Evolutionary conservation across 805 yeast genomes (phyloP).

Genomic region (Saccharomycopsis sp.): DNA sequence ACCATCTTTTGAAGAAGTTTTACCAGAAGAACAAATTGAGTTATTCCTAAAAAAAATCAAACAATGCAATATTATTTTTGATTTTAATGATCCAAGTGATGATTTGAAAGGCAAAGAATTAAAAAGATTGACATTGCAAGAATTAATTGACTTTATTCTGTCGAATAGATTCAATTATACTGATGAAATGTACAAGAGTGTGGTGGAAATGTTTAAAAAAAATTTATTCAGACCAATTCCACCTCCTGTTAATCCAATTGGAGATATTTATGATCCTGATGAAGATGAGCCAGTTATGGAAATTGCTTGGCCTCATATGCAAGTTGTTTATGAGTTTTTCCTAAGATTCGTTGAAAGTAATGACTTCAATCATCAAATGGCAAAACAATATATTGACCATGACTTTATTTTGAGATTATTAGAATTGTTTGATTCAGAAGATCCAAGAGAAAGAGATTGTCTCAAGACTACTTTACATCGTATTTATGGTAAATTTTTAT

Average conservation of each 20-base stretch:
- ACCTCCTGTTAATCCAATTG: slow-evolving; percentile 95
- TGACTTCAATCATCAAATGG: slow-evolving; percentile 86
- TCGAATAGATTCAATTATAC: slow-evolving; percentile 77
- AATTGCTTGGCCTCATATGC: slow-evolving; percentile 99
- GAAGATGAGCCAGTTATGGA: slow-evolving; percentile 97
- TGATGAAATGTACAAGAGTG: slow-evolving; percentile 82
- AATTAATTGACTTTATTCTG: slow-evolving; percentile 78
- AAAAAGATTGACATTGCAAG: slow-evolving; percentile 78
- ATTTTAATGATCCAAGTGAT: slow-evolving; percentile 85
- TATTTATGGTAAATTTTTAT: slow-evolving; percentile 89
- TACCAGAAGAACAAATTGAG: slow-evolving; percentile 68
- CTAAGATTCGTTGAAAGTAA: slow-evolving; percentile 88
- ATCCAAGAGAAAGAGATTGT: slow-evolving; percentile 92
- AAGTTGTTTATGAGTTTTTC: slow-evolving; percentile 88
- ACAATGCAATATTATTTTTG: slow-evolving; percentile 91
- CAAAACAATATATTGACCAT: slow-evolving; percentile 91
- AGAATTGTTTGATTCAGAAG: slow-evolving; percentile 92
- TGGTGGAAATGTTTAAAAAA: slow-evolving; percentile 78
- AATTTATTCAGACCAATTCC: slow-evolving; percentile 94
- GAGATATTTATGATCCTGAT: slow-evolving; percentile 94
- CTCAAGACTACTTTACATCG: slow-evolving; percentile 91
- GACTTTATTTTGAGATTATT: slow-evolving; percentile 70
- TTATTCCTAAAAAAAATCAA: slow-evolving; percentile 81
- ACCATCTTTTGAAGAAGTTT: slow-evolving; percentile 82
- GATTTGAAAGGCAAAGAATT: slow-evolving; percentile 90